Percentiles rank a stretch among this genome's conserved stretches.
These are phyloP conservation scores for Myxozyma neglecta DNA, from an alignment of 805 yeast genomes.

Conservation along the genomic window DNA sequence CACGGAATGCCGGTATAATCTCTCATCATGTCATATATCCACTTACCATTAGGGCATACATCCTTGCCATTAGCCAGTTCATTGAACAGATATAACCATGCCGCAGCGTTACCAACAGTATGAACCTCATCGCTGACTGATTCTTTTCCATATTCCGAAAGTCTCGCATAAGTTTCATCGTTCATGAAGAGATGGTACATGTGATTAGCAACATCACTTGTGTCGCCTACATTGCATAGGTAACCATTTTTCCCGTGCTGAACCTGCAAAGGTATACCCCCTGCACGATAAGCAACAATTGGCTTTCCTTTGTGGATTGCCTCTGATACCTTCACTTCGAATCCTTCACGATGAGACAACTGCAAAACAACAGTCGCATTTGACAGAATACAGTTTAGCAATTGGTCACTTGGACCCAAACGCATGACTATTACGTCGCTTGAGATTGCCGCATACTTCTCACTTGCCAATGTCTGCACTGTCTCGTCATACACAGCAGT, in stretches of 20 bases:
- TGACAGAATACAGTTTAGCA: constrained; percentile 28
- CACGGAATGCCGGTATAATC: constrained; percentile 19
- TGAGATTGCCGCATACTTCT: constrained; percentile 19
- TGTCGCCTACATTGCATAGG: constrained; percentile 25
- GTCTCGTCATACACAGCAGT: constrained; percentile 25
- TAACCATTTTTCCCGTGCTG: constrained; percentile 22
- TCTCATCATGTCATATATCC: constrained; percentile 31
- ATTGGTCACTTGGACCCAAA: constrained; percentile 30
- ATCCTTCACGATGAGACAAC: constrained; percentile 31
- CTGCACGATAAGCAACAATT: constrained; percentile 24
- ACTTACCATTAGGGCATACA: constrained; percentile 20
- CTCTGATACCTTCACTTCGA: constrained; percentile 32
- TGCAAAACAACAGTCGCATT: constrained; percentile 28
- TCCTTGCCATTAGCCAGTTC: constrained; percentile 23
- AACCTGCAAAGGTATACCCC: constrained; percentile 29
- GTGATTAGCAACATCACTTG: constrained; percentile 19
- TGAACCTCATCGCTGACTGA: constrained; percentile 29
- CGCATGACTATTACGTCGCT: constrained; percentile 27
- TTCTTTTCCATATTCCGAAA: constrained; percentile 8
- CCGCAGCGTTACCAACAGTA: constrained; percentile 27
- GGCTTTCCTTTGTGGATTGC: constrained; percentile 32
- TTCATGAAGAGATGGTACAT: constrained; percentile 21
- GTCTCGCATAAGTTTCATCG: neutral
- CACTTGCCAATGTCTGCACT: constrained; percentile 11
- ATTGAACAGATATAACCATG: constrained; percentile 28